Conservation (phyloP, 2,329 filamentous ascomycete genomes). For the Phoma sp. region DNA sequence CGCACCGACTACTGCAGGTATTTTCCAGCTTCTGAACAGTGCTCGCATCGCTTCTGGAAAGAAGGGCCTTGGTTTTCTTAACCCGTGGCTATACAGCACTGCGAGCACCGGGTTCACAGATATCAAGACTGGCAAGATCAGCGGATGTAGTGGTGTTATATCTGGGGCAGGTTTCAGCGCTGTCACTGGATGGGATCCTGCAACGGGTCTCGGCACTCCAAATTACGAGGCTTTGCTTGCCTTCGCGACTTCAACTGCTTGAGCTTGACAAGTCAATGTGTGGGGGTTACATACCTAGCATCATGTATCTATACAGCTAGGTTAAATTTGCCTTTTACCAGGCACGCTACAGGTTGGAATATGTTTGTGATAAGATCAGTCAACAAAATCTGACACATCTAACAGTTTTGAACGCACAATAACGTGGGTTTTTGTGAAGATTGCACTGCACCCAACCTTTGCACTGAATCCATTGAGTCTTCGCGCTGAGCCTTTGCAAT, state of each 20-base stretch:
- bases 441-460: too few species aligned
- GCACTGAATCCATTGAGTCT: too few species aligned
- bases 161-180: slow-evolving; percentile 25
- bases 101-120: slow-evolving; percentile 48
- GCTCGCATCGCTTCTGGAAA: slow-evolving; percentile 56
- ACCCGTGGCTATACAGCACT: slow-evolving; percentile 51
- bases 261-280: too few species aligned
- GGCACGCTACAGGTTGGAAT: too few species aligned
- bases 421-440: too few species aligned
- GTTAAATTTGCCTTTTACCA: too few species aligned
- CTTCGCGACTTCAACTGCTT: slow-evolving; percentile 22
- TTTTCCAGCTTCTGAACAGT: slow-evolving; percentile 54
- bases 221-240: slow-evolving; percentile 45
- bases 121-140: slow-evolving; percentile 45
- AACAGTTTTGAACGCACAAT: too few species aligned
- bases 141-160: slow-evolving; percentile 28
- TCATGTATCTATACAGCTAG: too few species aligned
- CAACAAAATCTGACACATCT: too few species aligned
- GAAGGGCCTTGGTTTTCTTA: slow-evolving; percentile 59
- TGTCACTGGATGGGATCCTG: slow-evolving; percentile 53
- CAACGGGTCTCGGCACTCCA: slow-evolving; percentile 58
- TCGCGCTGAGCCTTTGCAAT: too few species aligned
- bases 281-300: too few species aligned
- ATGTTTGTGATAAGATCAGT: too few species aligned
- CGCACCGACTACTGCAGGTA: slow-evolving; percentile 28